These are phyloP conservation scores for Russula sp. DNA, from an alignment of 768 basidiomycete species.

Conservation along the genomic window DNA sequence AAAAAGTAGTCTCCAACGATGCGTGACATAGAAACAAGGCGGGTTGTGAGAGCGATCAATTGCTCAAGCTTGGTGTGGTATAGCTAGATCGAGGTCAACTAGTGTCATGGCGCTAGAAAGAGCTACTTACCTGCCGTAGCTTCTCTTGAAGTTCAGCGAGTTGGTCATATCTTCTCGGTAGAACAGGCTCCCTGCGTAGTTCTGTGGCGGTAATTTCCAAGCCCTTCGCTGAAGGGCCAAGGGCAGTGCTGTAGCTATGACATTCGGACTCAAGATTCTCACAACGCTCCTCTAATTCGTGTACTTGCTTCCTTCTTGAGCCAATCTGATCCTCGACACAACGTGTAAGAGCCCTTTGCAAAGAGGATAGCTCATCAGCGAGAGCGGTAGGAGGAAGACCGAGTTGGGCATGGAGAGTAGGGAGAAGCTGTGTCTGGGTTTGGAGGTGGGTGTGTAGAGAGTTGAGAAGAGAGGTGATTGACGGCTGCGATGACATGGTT, in stretches of 20 bases:
- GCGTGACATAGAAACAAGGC: slow-evolving; percentile 49
- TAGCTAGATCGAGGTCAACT: slow-evolving; percentile 32
- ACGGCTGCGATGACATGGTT: slow-evolving; percentile 15
- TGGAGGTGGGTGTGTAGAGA: slow-evolving; percentile 73
- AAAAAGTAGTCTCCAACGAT: slow-evolving; percentile 58
- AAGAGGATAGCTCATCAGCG: slow-evolving; percentile 66
- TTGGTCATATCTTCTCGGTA: slow-evolving; percentile 66
- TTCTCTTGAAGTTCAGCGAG: slow-evolving; percentile 70
- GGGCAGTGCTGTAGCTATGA: slow-evolving; percentile 53
- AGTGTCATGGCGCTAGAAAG: not conserved
- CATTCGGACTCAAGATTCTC: slow-evolving; percentile 56
- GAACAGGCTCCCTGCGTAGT: slow-evolving; percentile 58
- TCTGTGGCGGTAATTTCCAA: slow-evolving; percentile 60
- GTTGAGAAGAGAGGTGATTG: slow-evolving; percentile 60
- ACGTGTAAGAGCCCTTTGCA: slow-evolving; percentile 68
- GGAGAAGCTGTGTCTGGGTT: slow-evolving; percentile 73
- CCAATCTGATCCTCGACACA: slow-evolving; percentile 73
- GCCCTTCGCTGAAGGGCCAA: slow-evolving; percentile 66
- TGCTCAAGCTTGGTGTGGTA: slow-evolving; percentile 78
- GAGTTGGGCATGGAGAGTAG: slow-evolving; percentile 75
- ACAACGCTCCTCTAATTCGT: slow-evolving; percentile 63
- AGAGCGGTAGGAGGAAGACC: slow-evolving; percentile 74
- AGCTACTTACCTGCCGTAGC: slow-evolving; percentile 59
- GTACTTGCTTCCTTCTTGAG: slow-evolving; percentile 63
- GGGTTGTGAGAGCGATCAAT: slow-evolving; percentile 59